Base-by-base conservation (phyloP, 2,329 filamentous ascomycete species). In the Arthrobotrys musiformis region DNA sequence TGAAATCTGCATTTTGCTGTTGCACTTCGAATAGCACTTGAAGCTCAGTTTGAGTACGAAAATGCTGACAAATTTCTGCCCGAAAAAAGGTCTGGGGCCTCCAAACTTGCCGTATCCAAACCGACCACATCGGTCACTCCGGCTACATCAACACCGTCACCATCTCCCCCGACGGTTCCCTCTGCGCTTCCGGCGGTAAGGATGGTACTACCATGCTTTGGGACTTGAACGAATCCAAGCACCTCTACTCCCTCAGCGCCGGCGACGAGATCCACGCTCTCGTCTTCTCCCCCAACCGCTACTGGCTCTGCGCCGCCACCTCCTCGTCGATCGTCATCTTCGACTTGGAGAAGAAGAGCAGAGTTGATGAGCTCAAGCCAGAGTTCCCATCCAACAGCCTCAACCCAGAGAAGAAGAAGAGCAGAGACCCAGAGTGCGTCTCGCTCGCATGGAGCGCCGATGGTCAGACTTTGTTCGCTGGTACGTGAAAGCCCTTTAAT, bases 331-430 rank as follows among this genome's bases (percentile, higher is more conserved):
- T 99, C 90, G 97, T 97, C 90, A 98, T 99, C 90, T 99, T 99
- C 88, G 95, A 99, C 85, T 91, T 99, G 82, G 95, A 99, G 93
- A 99, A 99, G 94, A 99, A 99, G 94, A 96, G 91, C 92, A 98
- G 97, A 92, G 94, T 98, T 85, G 94, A 98, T 84, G 95, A 98
- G 91, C 91, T 99, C 86, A 97, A 97, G 92, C 94, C 94, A 82
- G 95, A 99, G 86, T 97, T 95, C 89, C 89, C 93, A 84, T 90
- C 93, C 85, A 91, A 93, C 85, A 93, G 94, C 88, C 26, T 61
- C 15, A 76, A 76, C 64, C 44, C 72, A 52, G 72, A 76, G 37
- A 69, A 58, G 54, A 97, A 97, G 93, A 98, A 98, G 93, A 93
- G 91, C 90, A 91, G 94, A 85, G 94, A 97, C 87, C 95, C 95